These are phyloP conservation scores for Helotiales sp. DNA, from an alignment of 2,329 filamentous ascomycete genomes.

Conservation along the genomic window DNA sequence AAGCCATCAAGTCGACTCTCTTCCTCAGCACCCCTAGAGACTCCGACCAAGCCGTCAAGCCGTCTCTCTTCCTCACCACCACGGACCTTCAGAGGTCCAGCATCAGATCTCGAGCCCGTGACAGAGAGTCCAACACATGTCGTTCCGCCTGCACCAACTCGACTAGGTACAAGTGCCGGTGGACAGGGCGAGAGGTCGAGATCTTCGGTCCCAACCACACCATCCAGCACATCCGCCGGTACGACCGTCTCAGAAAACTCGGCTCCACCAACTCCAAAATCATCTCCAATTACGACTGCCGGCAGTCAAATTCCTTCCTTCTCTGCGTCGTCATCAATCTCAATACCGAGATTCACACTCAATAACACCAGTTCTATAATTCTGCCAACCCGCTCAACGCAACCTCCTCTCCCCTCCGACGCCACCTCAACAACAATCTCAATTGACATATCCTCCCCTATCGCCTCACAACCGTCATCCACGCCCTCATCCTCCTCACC, in stretches of 20 bases:
- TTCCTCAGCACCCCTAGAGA: not conserved
- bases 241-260: not conserved
- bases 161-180: not conserved
- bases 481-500: not conserved
- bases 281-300: not conserved
- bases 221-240: not conserved
- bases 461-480: too few species aligned
- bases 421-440: slow-evolving; percentile 18
- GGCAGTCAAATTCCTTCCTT: not conserved
- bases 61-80: not conserved
- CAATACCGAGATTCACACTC: slow-evolving; percentile 33
- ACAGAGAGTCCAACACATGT: not conserved
- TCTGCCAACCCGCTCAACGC: slow-evolving; percentile 14
- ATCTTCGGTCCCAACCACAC: not conserved
- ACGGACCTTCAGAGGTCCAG: not conserved
- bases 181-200: not conserved
- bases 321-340: slow-evolving; percentile 10
- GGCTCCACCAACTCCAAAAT: not conserved
- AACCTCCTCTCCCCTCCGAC: slow-evolving; percentile 18
- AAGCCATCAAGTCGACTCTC: not conserved
- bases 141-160: not conserved
- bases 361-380: slow-evolving; percentile 34
- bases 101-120: slow-evolving; percentile 10
- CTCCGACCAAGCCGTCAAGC: not conserved
- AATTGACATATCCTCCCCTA: slow-evolving; percentile 18